These are phyloP conservation scores for Mucor irregularis DNA, from an alignment of 371 early-diverging fungal species.

Conservation along the genomic window DNA sequence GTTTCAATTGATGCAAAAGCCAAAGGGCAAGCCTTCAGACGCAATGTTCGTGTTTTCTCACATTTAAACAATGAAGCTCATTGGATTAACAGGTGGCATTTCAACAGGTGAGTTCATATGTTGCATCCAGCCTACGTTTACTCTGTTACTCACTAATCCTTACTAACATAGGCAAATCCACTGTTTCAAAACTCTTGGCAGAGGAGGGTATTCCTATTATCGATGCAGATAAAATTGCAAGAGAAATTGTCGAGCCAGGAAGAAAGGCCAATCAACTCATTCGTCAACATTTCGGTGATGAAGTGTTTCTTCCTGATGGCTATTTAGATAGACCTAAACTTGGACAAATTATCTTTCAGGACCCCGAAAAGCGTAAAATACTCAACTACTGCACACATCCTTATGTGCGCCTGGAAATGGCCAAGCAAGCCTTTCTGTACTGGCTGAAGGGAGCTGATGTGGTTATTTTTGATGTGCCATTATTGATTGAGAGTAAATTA, in stretches of 20 bases:
- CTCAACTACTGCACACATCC: constrained; percentile 91
- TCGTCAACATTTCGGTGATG: constrained; percentile 74
- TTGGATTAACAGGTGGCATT: constrained; percentile 94
- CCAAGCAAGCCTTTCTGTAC: constrained; percentile 63
- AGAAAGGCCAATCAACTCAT: constrained; percentile 70
- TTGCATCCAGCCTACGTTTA: neutral
- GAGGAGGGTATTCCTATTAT: constrained; percentile 74
- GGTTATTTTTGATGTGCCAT: constrained; percentile 90
- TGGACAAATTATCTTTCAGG: constrained; percentile 78
- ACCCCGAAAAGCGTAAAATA: constrained; percentile 66
- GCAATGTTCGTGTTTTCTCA: neutral
- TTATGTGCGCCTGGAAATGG: constrained; percentile 75
- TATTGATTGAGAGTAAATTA: constrained; percentile 85
- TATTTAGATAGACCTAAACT: constrained; percentile 76
- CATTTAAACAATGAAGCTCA: constrained; percentile 71
- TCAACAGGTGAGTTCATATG: constrained; percentile 71
- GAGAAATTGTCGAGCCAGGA: constrained; percentile 83
- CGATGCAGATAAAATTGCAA: constrained; percentile 91
- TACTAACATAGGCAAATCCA: constrained; percentile 68
- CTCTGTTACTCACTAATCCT: neutral
- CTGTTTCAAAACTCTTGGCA: constrained; percentile 68
- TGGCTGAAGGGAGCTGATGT: constrained; percentile 71
- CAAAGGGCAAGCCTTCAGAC: too few relatives aligned
- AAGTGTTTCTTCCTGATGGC: constrained; percentile 59
- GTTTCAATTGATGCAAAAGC: too few relatives aligned